Base-by-base conservation (phyloP, 2,329 filamentous ascomycete species). In the Xylaria polymorpha region DNA sequence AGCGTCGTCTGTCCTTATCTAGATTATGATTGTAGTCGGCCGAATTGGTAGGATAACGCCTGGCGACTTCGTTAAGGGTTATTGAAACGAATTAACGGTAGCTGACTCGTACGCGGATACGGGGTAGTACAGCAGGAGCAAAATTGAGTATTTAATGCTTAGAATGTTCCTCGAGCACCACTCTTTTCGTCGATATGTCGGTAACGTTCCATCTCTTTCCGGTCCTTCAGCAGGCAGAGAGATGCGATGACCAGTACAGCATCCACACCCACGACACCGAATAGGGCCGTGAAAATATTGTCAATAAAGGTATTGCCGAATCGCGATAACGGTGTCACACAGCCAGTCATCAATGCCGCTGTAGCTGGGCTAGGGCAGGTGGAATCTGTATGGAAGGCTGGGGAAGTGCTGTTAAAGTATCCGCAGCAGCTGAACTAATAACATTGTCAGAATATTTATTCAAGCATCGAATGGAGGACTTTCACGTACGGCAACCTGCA, bases 151-250 rank as follows among this genome's bases (percentile, higher is more conserved):
- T 53, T 29, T 50, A n/a, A 51, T 37, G 37, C 65, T 77, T 82
- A 86, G 78, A 87, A 87, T 39, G 83, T 81, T 61, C 85, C 80
- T 69, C 79, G 80, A 72, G 82, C 81, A 61, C 90, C 88, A 71
- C 81, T 87, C 88, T 96, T 96, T 85, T 94, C 89, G 77, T 95
- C 92, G 76, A 96, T 94, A 77, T 92, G 86, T 68, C 89, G 88
- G 82, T 94, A 96, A 68, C 93, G 86, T 80, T 92, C 90, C 76
- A 89, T 88, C 83, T 96, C 93, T 81, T 91, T 92, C 77, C 92
- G 89, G 75, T 94, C 90, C 85, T 94, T 94, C 75, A 94, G 84
- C 53, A 96, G 84, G 81, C 93, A 94, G 37, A 91, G 90, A 14
- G 91, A 89, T 73, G 88, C 87, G 65, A 95, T 83, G 73, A 95